phyloP scores from a whole-genome alignment of 805 yeast species.

The Clavispora santaluciae region DNA sequence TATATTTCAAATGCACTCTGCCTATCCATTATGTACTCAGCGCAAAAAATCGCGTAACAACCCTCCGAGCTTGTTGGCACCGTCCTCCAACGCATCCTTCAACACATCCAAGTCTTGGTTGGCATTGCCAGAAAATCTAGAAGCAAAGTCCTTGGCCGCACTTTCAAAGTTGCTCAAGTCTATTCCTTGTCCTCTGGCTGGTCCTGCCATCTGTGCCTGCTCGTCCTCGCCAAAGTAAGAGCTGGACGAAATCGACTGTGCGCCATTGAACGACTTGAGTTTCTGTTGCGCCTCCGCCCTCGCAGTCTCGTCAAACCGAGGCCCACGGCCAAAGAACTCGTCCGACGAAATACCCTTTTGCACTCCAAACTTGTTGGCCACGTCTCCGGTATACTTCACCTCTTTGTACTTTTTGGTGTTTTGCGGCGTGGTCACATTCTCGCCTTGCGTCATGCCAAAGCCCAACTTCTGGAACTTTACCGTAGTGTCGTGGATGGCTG shows the following conservation, averaged over 20 bases:
- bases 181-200: constrained; percentile 13
- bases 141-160: constrained; percentile 58
- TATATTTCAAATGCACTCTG: too few species aligned
- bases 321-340: constrained; percentile 86
- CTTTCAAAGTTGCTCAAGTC: constrained; percentile 48
- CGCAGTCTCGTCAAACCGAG: constrained; percentile 67
- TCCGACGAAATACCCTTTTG: constrained; percentile 97
- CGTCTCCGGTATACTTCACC: constrained; percentile 68
- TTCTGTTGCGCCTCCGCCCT: constrained; percentile 79
- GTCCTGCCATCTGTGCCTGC: constrained; percentile 22
- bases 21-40: constrained; percentile 8
- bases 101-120: constrained; percentile 84
- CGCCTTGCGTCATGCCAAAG: constrained; percentile 79
- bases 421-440: constrained; percentile 44
- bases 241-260: constrained; percentile 86
- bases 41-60: constrained; percentile 82
- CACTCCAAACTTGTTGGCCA: constrained; percentile 70
- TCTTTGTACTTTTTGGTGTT: constrained; percentile 43
- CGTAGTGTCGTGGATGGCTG: constrained; percentile 45
- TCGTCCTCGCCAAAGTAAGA: constrained; percentile 89
- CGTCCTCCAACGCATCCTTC: constrained; percentile 89
- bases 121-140: constrained; percentile 68
- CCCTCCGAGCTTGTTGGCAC: constrained; percentile 84
- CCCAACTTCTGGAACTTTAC: constrained; percentile 80
- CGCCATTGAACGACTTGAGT: constrained; percentile 75